These are phyloP conservation scores for Jatropha podagrica DNA, from an alignment of 441 rosid species.

Conservation along the genomic window DNA sequence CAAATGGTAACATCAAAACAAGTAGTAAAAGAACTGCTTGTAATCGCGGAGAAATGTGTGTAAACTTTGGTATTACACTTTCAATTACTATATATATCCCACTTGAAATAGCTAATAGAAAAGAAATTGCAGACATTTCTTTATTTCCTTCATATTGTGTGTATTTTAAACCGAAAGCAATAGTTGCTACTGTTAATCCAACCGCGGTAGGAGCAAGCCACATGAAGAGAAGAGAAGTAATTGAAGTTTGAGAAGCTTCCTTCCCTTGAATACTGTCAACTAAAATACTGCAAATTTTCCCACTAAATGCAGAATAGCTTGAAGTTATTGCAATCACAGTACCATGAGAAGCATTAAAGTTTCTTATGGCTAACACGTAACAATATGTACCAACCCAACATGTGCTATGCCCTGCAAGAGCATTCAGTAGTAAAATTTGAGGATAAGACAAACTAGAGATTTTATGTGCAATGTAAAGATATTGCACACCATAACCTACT, in stretches of 20 bases:
- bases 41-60: not conserved
- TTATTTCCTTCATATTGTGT: conserved; percentile 7
- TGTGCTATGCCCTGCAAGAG: conserved; percentile 26
- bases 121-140: conserved; percentile 12
- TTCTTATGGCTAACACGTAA: conserved; percentile 22
- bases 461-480: conserved; percentile 21
- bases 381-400: conserved; percentile 39
- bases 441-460: conserved; percentile 21
- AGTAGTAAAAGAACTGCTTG: conserved; percentile 13
- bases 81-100: conserved; percentile 19
- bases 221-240: conserved; percentile 20
- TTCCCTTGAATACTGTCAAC: conserved; percentile 23
- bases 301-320: conserved; percentile 28
- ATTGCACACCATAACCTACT: conserved; percentile 37
- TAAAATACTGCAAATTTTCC: conserved; percentile 19
- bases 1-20: conserved; percentile 18
- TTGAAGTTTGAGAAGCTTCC: conserved; percentile 18
- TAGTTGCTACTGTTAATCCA: conserved; percentile 9
- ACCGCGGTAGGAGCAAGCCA: conserved; percentile 15
- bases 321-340: conserved; percentile 22
- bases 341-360: conserved; percentile 23
- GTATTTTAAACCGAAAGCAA: not conserved
- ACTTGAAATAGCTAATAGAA: conserved; percentile 15
- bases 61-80: conserved; percentile 5
- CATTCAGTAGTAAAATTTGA: conserved; percentile 29